phyloP scores from a whole-genome alignment of 169 alveolate genomes.

The Sarcocystis neurona region DNA sequence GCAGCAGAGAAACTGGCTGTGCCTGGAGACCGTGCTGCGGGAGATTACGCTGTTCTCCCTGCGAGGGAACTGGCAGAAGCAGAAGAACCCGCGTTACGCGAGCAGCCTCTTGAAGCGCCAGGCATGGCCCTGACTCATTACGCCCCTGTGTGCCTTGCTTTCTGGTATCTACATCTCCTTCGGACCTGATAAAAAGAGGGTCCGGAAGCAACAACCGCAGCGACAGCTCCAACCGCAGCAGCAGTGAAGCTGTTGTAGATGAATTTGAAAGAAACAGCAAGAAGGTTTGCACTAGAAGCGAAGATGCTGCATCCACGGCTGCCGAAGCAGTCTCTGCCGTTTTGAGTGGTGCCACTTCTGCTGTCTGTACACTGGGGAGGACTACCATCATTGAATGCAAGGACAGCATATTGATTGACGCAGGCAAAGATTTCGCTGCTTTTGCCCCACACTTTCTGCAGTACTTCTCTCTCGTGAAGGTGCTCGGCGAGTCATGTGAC shows the following conservation, averaged over 20 bases:
- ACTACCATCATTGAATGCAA: not conserved
- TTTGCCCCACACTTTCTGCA: not conserved
- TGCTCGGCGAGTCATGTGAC: too few relatives aligned
- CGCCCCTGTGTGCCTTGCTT: constrained; percentile 53
- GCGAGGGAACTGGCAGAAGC: not conserved
- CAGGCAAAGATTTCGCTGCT: not conserved
- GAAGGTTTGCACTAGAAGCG: not conserved
- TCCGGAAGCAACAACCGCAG: not conserved
- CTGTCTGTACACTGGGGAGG: not conserved
- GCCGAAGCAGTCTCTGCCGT: constrained; percentile 13
- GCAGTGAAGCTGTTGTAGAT: not conserved
- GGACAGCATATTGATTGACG: not conserved
- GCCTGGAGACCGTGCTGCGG: too few relatives aligned
- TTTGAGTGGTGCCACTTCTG: not conserved
- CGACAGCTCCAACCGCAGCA: not conserved
- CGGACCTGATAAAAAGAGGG: not conserved
- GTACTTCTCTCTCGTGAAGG: constrained; percentile 9
- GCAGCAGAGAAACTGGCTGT: too few relatives aligned
- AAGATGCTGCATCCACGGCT: not conserved
- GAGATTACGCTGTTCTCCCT: too few relatives aligned
- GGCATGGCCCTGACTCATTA: constrained; percentile 52
- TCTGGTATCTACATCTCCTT: not conserved
- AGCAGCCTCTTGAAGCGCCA: constrained; percentile 13
- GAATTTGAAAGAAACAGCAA: not conserved
- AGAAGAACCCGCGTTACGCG: not conserved